Base-by-base conservation (phyloP, 805 yeast species). In the Cyberlindnera americana region DNA sequence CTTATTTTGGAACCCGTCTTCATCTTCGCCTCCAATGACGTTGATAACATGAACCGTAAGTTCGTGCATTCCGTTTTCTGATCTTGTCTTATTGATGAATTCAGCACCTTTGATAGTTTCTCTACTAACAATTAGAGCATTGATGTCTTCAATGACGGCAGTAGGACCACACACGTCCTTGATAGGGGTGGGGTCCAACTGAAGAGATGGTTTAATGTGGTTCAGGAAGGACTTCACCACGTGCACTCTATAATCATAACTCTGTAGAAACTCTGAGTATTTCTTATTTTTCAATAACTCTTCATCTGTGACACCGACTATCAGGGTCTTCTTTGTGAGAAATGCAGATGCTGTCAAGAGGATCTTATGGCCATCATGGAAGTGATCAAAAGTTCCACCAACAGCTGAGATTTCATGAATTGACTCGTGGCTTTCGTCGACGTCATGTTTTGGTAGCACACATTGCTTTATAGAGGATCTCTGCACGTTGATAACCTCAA, bases 371-470 rank as follows among this genome's bases (percentile, higher is more conserved):
- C 98, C 99, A 56, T 84, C 95, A 53, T 93, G 99, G 26, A 93
- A 57, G 62, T 93, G 98, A 57, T 93, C 99, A 65, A 93, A 93
- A 0, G 99, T 93, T 0, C 99, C 99, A 1, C 99, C 99, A 2
- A 91, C 80, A 0, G 96, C 91, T 19, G 60, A 52, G 5, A 70
- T 68, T 14, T 48, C 41, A 43, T 62, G 69, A 3, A 47, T 38
- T 9, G 57, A 51, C 17, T 52, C 53, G 14, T 50, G 56, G 16
- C 50, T 47, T 2, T 40, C 49, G 33, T 50, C 60, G 1, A 32
- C 11, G 9, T 47, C 54, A 15, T 40, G n/a, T 10, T 37, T 41
- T 3, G 33, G 27, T 2, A 42, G 18, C 7, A 29, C 7, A 3
- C 5, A 14, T 6, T 11, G 30, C 3, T 26, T 27, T 7, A 13